Base-by-base conservation (phyloP, 1,284 basidiomycete genomes). In the Pascua sp. region DNA sequence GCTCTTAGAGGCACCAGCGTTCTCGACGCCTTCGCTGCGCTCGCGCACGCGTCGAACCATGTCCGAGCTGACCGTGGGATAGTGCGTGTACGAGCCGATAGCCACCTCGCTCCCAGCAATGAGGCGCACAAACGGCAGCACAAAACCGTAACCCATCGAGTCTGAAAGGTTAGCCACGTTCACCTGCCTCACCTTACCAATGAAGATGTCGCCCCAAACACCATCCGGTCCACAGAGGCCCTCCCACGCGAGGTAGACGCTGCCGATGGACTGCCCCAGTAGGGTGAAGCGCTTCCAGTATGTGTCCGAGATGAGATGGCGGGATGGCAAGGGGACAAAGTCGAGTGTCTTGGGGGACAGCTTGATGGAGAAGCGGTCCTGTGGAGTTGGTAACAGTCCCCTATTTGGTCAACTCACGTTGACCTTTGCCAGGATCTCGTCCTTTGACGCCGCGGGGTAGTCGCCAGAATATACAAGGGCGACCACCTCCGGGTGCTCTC, bases 121-220 rank as follows among this genome's bases (percentile, higher is more conserved):
- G 42, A 85, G 76, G 5, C 83, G 79, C 3, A 91, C 86, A 12
- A 90, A 77, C 4, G 88, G 90, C 69, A 90, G 93, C 0, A 91
- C 90, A 70, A 98, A 98, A 0, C 91, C 92, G 69, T 96, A 97
- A 24, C 96, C 95, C 93, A 98, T 98, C 0, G 94, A 93, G 73
- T 98, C 94, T 95, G 64, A 32, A 7, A 4, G 7, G 45, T 59
- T 46, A 58, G 42, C 49, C 17, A 13, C 9, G 32, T 24, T 10
- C 42, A 18, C 10, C 4, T 16, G 1, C 0, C 1, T 2, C 5
- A 38, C 62, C 81, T 56, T 50, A 91, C 92, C 93, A 50, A 98
- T 88, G 77, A 87, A 98, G 11, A 96, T 79, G 75, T 98, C 92
- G 0, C 73, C 73, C 77, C 77, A 78, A 1, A 77, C 24, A 1